Percentiles rank a stretch among this genome's conserved stretches.
phyloP scores from a whole-genome alignment of 768 basidiomycete genomes.

The Naematelia encephala region DNA sequence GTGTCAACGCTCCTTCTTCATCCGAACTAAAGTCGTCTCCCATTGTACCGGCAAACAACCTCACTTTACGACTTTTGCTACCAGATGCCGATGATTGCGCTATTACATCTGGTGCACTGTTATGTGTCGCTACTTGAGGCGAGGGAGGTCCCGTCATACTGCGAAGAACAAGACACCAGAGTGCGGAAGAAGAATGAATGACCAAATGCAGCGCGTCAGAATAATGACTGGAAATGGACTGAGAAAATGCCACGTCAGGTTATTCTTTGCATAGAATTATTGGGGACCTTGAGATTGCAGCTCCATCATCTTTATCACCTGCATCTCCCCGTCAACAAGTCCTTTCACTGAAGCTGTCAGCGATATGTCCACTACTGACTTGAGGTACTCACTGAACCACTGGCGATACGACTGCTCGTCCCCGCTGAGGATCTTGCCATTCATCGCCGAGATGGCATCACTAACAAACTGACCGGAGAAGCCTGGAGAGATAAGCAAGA shows the following conservation, averaged over 20 bases:
- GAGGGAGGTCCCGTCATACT: neutral
- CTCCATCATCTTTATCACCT: neutral
- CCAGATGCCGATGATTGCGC: neutral
- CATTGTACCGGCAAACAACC: neutral
- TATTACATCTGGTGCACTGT: neutral
- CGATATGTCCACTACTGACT: neutral
- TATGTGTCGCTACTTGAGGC: neutral
- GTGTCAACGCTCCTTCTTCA: neutral
- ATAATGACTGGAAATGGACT: too few relatives aligned
- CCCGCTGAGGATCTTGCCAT: conserved; percentile 48
- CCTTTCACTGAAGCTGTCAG: conserved; percentile 4
- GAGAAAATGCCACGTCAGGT: neutral
- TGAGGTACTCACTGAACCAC: conserved; percentile 52
- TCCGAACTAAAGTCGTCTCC: neutral
- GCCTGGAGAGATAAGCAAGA: conserved; percentile 53
- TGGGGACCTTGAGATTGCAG: neutral
- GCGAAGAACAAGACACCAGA: neutral
- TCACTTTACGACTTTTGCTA: neutral
- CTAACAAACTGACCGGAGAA: conserved; percentile 63
- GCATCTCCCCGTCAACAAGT: conserved; percentile 6
- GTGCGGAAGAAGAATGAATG: too few relatives aligned
- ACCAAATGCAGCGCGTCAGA: too few relatives aligned
- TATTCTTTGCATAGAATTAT: neutral
- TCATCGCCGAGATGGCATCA: conserved; percentile 54
- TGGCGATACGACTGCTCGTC: conserved; percentile 52